Evolutionary conservation across 2,329 filamentous ascomycete genomes (phyloP).

Genomic region (Domatiomyces globalis): DNA sequence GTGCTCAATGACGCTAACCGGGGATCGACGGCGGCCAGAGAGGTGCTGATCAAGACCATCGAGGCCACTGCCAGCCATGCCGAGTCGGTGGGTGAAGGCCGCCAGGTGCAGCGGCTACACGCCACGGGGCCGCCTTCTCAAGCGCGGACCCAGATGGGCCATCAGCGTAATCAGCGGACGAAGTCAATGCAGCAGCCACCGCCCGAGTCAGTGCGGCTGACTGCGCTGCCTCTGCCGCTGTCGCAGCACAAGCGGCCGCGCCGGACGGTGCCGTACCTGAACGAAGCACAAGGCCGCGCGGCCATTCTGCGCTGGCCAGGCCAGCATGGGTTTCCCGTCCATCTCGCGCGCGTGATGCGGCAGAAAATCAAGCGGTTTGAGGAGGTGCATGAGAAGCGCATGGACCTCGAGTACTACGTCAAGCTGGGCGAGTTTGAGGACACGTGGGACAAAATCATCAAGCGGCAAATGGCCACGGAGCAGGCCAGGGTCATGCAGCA

Average conservation of each 20-base stretch:
- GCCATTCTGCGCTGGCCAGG: constrained; percentile 12
- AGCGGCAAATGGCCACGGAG: neutral
- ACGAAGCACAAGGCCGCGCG: constrained; percentile 23
- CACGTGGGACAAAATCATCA: neutral
- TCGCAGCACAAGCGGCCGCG: constrained; percentile 18
- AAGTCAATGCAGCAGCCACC: constrained; percentile 3
- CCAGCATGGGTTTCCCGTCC: neutral
- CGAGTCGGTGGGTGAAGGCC: neutral
- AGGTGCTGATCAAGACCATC: constrained; percentile 5
- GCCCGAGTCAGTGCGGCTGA: constrained; percentile 6
- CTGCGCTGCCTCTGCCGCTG: constrained; percentile 10
- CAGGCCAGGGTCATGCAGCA: neutral
- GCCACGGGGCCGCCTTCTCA: constrained; percentile 5
- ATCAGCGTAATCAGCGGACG: constrained; percentile 1
- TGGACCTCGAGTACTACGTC: constrained; percentile 1
- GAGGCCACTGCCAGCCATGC: constrained; percentile 4
- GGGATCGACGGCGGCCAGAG: constrained; percentile 4
- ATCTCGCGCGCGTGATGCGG: neutral
- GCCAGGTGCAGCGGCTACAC: neutral
- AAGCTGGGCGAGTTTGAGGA: neutral
- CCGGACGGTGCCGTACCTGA: constrained; percentile 28
- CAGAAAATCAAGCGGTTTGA: constrained; percentile 2
- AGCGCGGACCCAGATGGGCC: constrained; percentile 3
- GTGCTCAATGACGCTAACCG: constrained; percentile 7
- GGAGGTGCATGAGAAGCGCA: constrained; percentile 3